Evolutionary conservation across 495 filamentous ascomycete species (phyloP), one percentile per base, ranked within the genome.

Genomic region (Penicillium samsonianum): DNA sequence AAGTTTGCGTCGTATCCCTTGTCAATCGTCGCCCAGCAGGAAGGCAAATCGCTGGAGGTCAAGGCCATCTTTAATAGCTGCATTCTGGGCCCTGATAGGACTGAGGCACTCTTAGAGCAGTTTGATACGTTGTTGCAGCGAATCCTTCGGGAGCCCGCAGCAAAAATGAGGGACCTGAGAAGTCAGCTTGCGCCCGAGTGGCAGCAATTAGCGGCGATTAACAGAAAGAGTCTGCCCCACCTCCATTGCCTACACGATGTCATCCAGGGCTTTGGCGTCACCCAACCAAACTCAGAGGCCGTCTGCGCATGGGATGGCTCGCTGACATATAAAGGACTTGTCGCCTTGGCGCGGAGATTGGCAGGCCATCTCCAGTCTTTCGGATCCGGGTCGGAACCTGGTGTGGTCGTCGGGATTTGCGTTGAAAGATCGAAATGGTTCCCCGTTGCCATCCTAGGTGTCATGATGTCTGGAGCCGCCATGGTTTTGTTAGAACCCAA

Each of bases 281-380:
- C n/a, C 12, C 45, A 48, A 9, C 26, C 45, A 48, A 12, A 31
- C 7, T 31, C 25, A 19, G 16, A 30, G 26, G 45, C 45, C 5
- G 45, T 48, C 3, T 28, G 28, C 9, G 45, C 25, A 19, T 48
- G 45, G 45, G 45, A 48, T 48, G 45, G 25, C 25, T 31, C 25
- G 2, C n/a, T 48, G 0, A 48, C 45, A 19, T 48, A 48, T 31
- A 3, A 20, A 31, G 16, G 17, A 7, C n/a, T 48, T 12, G 26
- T 30, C n/a, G 2, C 14, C 6, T 14, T 30, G 3, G 16, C 14
- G 7, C 16, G n/a, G 2, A 17, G 9, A 11, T 17, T 48, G n/a
- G 45, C 45, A 28, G 28, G n/a, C 5, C 45, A 20, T 31, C n/a
- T 48, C 1, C 6, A 30, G 45, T 28, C 45, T n/a, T 9, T 48